These are phyloP conservation scores for Pythium rhizo-oryzae DNA, from an alignment of 352 stramenopile genomes.

Conservation along the genomic window DNA sequence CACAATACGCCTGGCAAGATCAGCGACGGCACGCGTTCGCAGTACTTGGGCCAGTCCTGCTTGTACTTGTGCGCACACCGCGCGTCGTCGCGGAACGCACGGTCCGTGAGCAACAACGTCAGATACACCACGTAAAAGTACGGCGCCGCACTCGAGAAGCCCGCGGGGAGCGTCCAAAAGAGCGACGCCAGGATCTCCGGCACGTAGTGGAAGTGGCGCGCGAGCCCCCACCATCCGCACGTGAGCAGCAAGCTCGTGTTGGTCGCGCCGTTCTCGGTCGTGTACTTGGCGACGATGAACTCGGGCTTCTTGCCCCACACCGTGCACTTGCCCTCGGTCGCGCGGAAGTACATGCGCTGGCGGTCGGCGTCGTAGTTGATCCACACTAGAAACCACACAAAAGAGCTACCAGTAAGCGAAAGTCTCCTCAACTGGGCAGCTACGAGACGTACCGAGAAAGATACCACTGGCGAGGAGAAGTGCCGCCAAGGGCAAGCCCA, in stretches of 20 bases:
- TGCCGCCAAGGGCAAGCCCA: conserved; percentile 45
- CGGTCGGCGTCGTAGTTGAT: conserved; percentile 96
- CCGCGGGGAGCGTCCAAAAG: conserved; percentile 73
- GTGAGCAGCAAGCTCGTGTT: conserved; percentile 92
- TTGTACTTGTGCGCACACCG: conserved; percentile 96
- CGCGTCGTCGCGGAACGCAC: conserved; percentile 95
- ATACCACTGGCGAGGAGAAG: conserved; percentile 75
- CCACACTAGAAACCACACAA: conserved; percentile 54
- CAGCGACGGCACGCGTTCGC: conserved; percentile 83
- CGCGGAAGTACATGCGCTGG: conserved; percentile 93
- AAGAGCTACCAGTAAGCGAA: neutral
- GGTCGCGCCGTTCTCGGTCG: conserved; percentile 85
- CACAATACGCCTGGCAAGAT: conserved; percentile 87
- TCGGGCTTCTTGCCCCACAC: conserved; percentile 93
- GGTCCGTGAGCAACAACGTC: conserved; percentile 93
- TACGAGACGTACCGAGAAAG: conserved; percentile 61
- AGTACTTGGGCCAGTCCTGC: conserved; percentile 95
- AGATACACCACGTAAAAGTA: conserved; percentile 94
- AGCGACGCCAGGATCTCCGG: conserved; percentile 90
- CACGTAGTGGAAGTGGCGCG: conserved; percentile 96
- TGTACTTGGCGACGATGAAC: conserved; percentile 94
- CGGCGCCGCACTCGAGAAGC: conserved; percentile 59
- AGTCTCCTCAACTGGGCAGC: neutral
- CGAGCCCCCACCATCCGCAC: conserved; percentile 94
- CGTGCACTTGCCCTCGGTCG: conserved; percentile 78